These are phyloP conservation scores for Apodospora peruviana DNA, from an alignment of 495 filamentous ascomycete genomes.

Conservation along the genomic window DNA sequence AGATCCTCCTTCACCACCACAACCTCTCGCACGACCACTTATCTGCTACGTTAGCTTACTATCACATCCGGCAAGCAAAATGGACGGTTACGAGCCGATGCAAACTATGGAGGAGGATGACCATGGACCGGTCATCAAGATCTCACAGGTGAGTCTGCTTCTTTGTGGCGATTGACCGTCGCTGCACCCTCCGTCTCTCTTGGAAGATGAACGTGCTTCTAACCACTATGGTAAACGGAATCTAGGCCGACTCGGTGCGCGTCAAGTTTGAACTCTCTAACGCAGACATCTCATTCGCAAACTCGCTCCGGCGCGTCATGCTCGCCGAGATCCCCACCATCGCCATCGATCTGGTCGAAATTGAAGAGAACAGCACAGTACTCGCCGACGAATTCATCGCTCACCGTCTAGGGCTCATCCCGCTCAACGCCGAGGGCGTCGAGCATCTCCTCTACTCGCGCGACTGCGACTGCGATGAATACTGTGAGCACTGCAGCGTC, in stretches of 20 bases:
- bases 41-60: no score
- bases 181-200: no score
- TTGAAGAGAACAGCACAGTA: conserved; percentile 88
- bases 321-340: conserved; percentile 93
- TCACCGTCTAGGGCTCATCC: conserved; percentile 88
- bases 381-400: conserved; percentile 93
- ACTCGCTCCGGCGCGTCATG: conserved; percentile 87
- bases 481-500: conserved; percentile 86
- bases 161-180: background rate
- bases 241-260: conserved; percentile 59
- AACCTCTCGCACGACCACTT: background rate
- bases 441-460: conserved; percentile 82
- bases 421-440: conserved; percentile 76
- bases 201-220: conserved; percentile 3
- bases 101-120: conserved; percentile 58
- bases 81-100: conserved; percentile 66
- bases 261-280: conserved; percentile 79
- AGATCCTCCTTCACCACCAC: no score
- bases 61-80: conserved; percentile 28
- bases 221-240: conserved; percentile 4
- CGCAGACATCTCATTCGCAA: conserved; percentile 83
- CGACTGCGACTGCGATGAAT: conserved; percentile 91
- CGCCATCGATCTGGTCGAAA: conserved; percentile 90
- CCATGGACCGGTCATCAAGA: conserved; percentile 62
- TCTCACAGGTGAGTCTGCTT: conserved; percentile 53